phyloP scores from a whole-genome alignment of 768 basidiomycete species.

The Peribolospora baueri region DNA sequence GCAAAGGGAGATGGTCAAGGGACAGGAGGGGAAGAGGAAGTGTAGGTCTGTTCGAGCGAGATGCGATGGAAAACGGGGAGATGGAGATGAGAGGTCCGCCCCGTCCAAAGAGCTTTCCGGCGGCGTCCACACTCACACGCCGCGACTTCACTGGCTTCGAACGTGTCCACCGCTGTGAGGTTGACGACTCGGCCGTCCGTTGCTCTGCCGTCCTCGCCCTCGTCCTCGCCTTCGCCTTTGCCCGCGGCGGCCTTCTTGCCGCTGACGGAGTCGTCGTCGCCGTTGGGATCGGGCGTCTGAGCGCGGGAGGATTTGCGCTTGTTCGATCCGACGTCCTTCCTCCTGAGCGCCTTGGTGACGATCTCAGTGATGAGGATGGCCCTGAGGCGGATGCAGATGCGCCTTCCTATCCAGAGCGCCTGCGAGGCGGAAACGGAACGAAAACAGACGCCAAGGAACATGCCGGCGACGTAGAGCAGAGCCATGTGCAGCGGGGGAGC shows the following conservation, averaged over 20 bases:
- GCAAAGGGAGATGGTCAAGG: slow-evolving; percentile 6
- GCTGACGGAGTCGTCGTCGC: background rate
- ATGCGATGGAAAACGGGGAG: background rate
- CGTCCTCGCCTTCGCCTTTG: background rate
- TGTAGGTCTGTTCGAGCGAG: slow-evolving; percentile 9
- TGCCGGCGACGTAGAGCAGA: slow-evolving; percentile 19
- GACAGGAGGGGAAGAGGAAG: slow-evolving; percentile 9
- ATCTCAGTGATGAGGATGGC: slow-evolving; percentile 22
- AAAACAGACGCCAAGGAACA: slow-evolving; percentile 18
- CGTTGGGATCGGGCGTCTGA: background rate
- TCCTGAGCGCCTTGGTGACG: slow-evolving; percentile 21
- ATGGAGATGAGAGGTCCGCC: slow-evolving; percentile 10
- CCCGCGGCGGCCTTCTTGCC: background rate
- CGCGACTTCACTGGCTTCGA: background rate
- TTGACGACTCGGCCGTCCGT: slow-evolving; percentile 14
- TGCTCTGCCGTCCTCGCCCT: slow-evolving; percentile 6
- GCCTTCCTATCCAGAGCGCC: slow-evolving; percentile 20
- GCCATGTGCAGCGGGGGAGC: slow-evolving; percentile 19
- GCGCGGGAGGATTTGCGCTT: slow-evolving; percentile 5
- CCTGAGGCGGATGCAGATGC: slow-evolving; percentile 19
- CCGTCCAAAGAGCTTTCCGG: slow-evolving; percentile 5
- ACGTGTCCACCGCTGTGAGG: slow-evolving; percentile 13
- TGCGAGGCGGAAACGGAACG: slow-evolving; percentile 15
- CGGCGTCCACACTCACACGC: slow-evolving; percentile 3
- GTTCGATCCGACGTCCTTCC: slow-evolving; percentile 16